These are phyloP conservation scores for Atractiella rhizophila DNA, from an alignment of 768 basidiomycete species.

Conservation along the genomic window DNA sequence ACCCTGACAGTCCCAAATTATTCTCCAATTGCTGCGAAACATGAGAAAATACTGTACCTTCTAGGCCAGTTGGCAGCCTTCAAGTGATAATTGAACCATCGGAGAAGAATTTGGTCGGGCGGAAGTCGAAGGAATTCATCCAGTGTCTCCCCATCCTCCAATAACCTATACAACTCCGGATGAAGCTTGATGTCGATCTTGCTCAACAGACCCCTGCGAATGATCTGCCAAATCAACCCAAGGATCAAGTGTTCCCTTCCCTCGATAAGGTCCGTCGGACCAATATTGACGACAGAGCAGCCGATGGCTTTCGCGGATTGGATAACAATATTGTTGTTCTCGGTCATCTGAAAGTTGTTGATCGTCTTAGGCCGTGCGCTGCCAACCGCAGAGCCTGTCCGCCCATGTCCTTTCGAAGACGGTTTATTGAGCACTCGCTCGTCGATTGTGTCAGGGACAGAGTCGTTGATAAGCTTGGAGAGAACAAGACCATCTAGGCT, in stretches of 20 bases:
- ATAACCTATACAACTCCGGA: constrained; percentile 80
- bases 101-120: constrained; percentile 84
- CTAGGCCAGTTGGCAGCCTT: constrained; percentile 81
- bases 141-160: constrained; percentile 90
- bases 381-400: constrained; percentile 7
- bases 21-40: not conserved
- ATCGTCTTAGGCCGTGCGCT: constrained; percentile 23
- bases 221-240: constrained; percentile 96
- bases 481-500: constrained; percentile 68
- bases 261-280: constrained; percentile 69
- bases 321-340: constrained; percentile 99
- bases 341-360: constrained; percentile 96
- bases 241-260: constrained; percentile 89
- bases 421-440: constrained; percentile 91
- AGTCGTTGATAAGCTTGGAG: constrained; percentile 96
- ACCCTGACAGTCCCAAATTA: constrained; percentile 36
- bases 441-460: constrained; percentile 97
- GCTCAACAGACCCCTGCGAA: constrained; percentile 66
- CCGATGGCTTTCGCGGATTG: constrained; percentile 94
- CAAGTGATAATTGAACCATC: constrained; percentile 98
- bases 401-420: constrained; percentile 29
- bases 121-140: constrained; percentile 82
- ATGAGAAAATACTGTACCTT: constrained; percentile 28
- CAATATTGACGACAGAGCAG: constrained; percentile 95
- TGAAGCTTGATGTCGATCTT: constrained; percentile 97